Base-by-base conservation (phyloP, 2,329 filamentous ascomycete genomes). In the Penicillium sp. region DNA sequence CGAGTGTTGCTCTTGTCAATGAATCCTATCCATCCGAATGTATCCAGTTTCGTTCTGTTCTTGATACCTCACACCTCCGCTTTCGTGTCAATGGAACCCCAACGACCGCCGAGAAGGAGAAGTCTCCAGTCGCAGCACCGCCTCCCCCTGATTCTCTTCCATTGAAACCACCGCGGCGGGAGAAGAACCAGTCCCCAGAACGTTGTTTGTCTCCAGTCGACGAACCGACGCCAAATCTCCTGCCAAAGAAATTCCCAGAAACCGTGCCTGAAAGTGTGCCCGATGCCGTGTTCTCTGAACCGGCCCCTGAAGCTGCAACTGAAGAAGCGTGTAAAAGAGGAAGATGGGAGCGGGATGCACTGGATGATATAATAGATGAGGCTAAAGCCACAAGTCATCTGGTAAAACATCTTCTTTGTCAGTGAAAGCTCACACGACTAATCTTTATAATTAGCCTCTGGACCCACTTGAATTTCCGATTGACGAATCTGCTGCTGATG, bases 1-100 rank as follows among this genome's bases (percentile, higher is more conserved):
- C 65, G 10, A 62, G 63, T 9, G 57, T 77, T 17, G 66, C 65
- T 67, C n/a, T 96, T 3, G 86, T 92, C 12, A 88, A 86, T 57
- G 87, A 90, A 49, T 77, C 80, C 0, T 93, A 89, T 65, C 84
- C 87, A 0, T 76, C 88, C 2, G 88, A 92, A 56, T 92, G 89
- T 62, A 81, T 90, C 38, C 75, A 77, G 37, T 86, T 84, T 61
- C 77, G 80, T 6, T 74, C 75, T 1, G 61, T 91, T 0, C 73
- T 90, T 17, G 85, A 89, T 61, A 80, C 83, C 6, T 75, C 75
- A 71, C 58, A 80, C 89, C 27, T 70, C 69, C 51, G 90, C 82
- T 42, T 78, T 76, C 68, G 74, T 78, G 60, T 68, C 53, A 60
- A 65, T 56, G 65, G 69, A 42, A 61, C 50, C 6, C 65, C 67